Conservation (phyloP, 371 early-diverging fungal genomes). For the Mucor saturninus region DNA sequence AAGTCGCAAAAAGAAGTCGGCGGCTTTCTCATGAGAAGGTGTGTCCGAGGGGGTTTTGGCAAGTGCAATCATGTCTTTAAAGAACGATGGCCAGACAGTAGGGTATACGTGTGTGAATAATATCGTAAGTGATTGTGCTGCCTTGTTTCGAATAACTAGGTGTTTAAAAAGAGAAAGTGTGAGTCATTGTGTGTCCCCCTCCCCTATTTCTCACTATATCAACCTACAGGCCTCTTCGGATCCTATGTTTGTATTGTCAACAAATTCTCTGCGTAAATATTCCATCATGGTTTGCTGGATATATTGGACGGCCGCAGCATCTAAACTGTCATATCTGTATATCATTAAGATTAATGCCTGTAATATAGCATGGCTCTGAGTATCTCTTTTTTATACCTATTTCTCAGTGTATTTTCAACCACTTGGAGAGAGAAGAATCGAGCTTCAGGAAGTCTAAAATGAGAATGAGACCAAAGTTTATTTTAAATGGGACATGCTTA, state of each 20-base stretch:
- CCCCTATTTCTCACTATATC: background rate
- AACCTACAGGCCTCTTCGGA: constrained; percentile 63
- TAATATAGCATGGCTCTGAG: no score
- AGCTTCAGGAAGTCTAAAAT: constrained; percentile 72
- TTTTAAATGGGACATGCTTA: background rate
- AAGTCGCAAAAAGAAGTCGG: constrained; percentile 84
- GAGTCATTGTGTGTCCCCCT: background rate
- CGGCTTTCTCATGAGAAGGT: constrained; percentile 60
- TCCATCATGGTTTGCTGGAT: constrained; percentile 76
- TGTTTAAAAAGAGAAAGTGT: background rate
- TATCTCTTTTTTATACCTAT: constrained; percentile 46
- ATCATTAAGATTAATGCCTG: no score
- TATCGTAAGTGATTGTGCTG: constrained; percentile 84
- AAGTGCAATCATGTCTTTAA: constrained; percentile 81
- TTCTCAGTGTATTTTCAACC: constrained; percentile 75
- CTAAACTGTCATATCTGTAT: constrained; percentile 58
- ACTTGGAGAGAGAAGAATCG: constrained; percentile 88
- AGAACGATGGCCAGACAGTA: constrained; percentile 86
- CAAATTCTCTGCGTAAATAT: constrained; percentile 69
- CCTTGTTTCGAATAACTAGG: constrained; percentile 84
- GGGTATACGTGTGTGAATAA: constrained; percentile 85
- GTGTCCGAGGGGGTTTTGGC: constrained; percentile 52
- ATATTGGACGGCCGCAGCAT: constrained; percentile 58
- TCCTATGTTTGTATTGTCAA: constrained; percentile 50
- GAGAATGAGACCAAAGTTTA: constrained; percentile 3